phyloP scores from a whole-genome alignment of 768 basidiomycete genomes.

The Leccinum imitatum region DNA sequence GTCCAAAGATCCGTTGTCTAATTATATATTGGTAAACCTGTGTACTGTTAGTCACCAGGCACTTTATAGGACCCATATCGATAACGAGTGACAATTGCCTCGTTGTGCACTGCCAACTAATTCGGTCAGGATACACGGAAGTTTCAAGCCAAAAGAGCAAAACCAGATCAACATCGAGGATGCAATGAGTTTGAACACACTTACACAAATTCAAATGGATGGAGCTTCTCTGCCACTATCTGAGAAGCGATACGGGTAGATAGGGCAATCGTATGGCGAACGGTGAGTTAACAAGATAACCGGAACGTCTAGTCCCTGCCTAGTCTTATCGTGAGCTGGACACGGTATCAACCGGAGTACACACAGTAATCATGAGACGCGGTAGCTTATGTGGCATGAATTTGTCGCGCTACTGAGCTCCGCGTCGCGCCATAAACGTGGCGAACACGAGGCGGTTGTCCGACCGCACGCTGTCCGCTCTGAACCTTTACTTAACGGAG shows the following conservation, averaged over 20 bases:
- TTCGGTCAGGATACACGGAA: conserved; percentile 20
- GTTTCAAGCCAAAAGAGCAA: conserved; percentile 6
- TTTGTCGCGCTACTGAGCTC: neutral
- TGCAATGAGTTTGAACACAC: conserved; percentile 25
- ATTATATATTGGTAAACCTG: conserved; percentile 21
- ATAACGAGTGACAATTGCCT: conserved; percentile 23
- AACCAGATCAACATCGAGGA: conserved; percentile 26
- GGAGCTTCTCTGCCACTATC: conserved; percentile 25
- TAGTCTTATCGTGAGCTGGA: conserved; percentile 19
- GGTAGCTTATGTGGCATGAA: neutral
- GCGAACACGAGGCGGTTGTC: conserved; percentile 24
- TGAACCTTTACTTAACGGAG: conserved; percentile 11
- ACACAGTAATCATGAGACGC: conserved; percentile 1
- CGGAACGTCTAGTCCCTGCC: neutral
- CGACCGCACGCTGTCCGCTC: conserved; percentile 6
- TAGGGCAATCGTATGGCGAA: conserved; percentile 12
- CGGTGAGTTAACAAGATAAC: neutral
- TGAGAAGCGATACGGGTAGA: conserved; percentile 14
- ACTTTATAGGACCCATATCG: conserved; percentile 16
- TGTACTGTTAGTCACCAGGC: conserved; percentile 17
- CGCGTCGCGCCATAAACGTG: conserved; percentile 19
- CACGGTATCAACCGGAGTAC: conserved; percentile 6
- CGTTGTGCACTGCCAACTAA: conserved; percentile 26
- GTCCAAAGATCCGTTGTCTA: conserved; percentile 21
- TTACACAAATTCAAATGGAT: conserved; percentile 27